phyloP scores from a whole-genome alignment of 106 monocot genomes.

The Phalaenopsis aphrodite region DNA sequence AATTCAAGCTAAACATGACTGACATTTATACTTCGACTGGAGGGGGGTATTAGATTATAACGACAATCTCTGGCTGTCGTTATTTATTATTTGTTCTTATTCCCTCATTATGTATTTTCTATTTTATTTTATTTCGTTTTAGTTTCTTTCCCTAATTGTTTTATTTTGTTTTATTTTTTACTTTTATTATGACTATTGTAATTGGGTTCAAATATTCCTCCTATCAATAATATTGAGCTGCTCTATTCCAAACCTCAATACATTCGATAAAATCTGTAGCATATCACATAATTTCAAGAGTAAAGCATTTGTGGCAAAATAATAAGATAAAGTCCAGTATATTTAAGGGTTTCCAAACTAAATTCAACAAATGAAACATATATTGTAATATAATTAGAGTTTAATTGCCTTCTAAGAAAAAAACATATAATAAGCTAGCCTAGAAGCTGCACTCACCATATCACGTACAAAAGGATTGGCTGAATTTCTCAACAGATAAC shows the following conservation, averaged over 20 bases:
- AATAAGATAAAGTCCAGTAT: not conserved
- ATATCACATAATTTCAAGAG: not conserved
- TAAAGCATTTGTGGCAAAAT: not conserved
- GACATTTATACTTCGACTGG: too few relatives aligned
- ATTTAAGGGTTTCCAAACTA: not conserved
- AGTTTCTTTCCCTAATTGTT: too few relatives aligned
- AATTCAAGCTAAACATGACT: too few relatives aligned
- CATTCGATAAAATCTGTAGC: not conserved
- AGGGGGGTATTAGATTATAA: too few relatives aligned
- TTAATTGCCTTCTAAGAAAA: not conserved
- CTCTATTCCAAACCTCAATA: not conserved
- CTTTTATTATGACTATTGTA: too few relatives aligned
- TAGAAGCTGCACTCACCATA: constrained; percentile 38
- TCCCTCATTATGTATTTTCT: too few relatives aligned
- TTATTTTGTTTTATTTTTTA: too few relatives aligned
- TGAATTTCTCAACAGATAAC: constrained; percentile 88
- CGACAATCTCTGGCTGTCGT: too few relatives aligned
- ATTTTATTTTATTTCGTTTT: too few relatives aligned
- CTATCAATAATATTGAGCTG: too few relatives aligned
- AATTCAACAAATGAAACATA: not conserved
- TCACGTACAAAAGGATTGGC: constrained; percentile 82
- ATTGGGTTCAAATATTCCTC: too few relatives aligned
- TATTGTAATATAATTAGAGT: not conserved
- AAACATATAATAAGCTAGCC: not conserved
- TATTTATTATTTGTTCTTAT: too few relatives aligned